These are phyloP conservation scores for Microthyrium microscopicum DNA, from an alignment of 2,329 filamentous ascomycete species.

Conservation along the genomic window DNA sequence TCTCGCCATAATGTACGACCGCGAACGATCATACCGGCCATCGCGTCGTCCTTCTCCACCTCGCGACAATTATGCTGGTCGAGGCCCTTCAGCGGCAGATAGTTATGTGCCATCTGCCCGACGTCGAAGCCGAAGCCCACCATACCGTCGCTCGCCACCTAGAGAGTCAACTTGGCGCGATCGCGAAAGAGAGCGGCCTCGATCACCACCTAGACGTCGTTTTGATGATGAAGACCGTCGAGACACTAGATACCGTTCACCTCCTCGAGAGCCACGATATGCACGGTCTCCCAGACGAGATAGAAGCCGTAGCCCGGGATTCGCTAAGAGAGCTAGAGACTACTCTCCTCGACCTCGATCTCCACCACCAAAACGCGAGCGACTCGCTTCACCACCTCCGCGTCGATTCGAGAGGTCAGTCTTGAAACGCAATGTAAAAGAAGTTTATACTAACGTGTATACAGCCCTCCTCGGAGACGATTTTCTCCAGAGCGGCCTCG, in stretches of 20 bases:
- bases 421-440: too few relatives aligned
- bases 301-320: constrained; percentile 26
- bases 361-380: constrained; percentile 22
- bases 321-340: constrained; percentile 27
- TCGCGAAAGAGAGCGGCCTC: constrained; percentile 26
- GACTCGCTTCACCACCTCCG: constrained; percentile 23
- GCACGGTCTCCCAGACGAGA: constrained; percentile 12
- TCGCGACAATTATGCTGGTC: constrained; percentile 17
- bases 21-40: too few relatives aligned
- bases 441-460: not conserved
- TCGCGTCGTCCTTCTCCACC: too few relatives aligned
- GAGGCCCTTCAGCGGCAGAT: constrained; percentile 21
- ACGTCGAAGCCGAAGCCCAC: constrained; percentile 23
- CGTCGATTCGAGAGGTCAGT: constrained; percentile 21
- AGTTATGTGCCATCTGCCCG: constrained; percentile 23
- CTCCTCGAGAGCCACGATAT: constrained; percentile 12
- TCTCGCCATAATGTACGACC: too few relatives aligned
- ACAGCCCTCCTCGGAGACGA: constrained; percentile 15
- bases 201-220: constrained; percentile 31
- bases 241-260: constrained; percentile 11
- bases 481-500: constrained; percentile 27
- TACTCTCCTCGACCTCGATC: constrained; percentile 30
- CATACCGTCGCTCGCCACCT: too few relatives aligned
- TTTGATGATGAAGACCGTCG: constrained; percentile 20
- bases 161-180: constrained; percentile 19